Evolutionary conservation across 106 monocot species (phyloP), one percentile per base, ranked within the genome.

Genomic region (Cymbidium sinense): DNA sequence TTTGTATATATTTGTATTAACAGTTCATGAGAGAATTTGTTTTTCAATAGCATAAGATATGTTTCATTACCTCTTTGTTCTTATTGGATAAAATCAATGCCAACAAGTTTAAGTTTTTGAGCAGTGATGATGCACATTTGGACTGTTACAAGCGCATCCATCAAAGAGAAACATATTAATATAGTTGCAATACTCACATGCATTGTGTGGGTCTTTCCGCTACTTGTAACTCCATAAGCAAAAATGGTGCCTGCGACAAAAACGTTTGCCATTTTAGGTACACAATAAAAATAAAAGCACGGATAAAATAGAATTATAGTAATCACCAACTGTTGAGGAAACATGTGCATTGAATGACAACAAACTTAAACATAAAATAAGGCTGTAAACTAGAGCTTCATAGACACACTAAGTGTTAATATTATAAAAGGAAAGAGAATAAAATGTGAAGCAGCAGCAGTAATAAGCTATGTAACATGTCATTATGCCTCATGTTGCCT

Each of bases 141-240:
- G 25, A 62, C n/a, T 69, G 15, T 34, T 34, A 69, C 31, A 34
- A 33, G 29, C 15, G 31, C 11, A 69, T 69, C 34, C 39, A 39
- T 72, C 37, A 72, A 39, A 74, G 43, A 44, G 10, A 44, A 43
- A 44, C 13, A 28, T 25, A 74, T 25, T 36, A 13, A 21, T 71
- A 37, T 39, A 21, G 18, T 21, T 36, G 33, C 23, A 70, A 75
- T 17, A 51, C 88, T 95, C 76, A 93, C 95, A 87, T 93, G 95
- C 95, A 95, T 95, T 62, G 95, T 91, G 78, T 95, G 95, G 69
- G 93, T 93, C 81, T 96, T 96, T 70, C 96, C 96, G 70, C 96
- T 96, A 62, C 91, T 96, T 31, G 95, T 95, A 77, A 95, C 95
- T 84, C 96, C 96, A 83, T 96, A 96, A 76, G 96, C 96, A 85